phyloP scores from a whole-genome alignment of 306 rosid species.

The Cicer arietinum region DNA sequence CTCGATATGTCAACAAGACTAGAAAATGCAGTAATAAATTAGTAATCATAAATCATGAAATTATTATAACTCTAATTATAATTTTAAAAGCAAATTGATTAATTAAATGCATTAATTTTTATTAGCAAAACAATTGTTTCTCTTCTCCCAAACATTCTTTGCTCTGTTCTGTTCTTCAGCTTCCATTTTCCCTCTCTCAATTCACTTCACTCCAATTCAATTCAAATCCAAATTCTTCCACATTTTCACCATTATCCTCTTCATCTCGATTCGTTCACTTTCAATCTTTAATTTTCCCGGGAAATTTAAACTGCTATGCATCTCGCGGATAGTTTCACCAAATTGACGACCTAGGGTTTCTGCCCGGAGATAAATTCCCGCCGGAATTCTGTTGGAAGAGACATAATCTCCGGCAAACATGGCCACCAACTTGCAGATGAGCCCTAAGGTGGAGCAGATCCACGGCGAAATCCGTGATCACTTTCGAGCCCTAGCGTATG shows the following conservation, averaged over 20 bases:
- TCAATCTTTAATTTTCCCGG: not conserved
- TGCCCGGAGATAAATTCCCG: not conserved
- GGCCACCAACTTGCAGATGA: conserved; percentile 27
- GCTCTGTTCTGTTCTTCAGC: not conserved
- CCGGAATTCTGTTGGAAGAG: conserved; percentile 5
- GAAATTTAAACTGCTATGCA: not conserved
- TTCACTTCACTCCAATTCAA: conserved; percentile 11
- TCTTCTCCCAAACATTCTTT: not conserved
- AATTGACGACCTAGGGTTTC: conserved; percentile 12
- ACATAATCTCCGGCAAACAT: conserved; percentile 22
- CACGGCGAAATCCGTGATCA: conserved; percentile 25
- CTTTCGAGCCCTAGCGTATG: conserved; percentile 32
- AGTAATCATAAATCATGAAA: too few species aligned
- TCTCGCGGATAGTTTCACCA: not conserved
- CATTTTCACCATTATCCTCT: conserved; percentile 17
- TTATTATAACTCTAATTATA: too few species aligned
- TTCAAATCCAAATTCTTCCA: not conserved
- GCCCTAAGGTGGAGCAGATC: conserved; percentile 22
- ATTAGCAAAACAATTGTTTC: not conserved
- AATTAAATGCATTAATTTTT: not conserved
- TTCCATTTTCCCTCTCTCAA: conserved; percentile 6
- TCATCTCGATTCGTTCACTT: conserved; percentile 1
- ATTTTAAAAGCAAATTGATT: too few species aligned
- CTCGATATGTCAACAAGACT: too few species aligned
- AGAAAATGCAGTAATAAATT: too few species aligned